Percentiles rank a stretch among this genome's conserved stretches.
phyloP scores from a whole-genome alignment of 495 filamentous ascomycete genomes.

The Aspergillus leporis region DNA sequence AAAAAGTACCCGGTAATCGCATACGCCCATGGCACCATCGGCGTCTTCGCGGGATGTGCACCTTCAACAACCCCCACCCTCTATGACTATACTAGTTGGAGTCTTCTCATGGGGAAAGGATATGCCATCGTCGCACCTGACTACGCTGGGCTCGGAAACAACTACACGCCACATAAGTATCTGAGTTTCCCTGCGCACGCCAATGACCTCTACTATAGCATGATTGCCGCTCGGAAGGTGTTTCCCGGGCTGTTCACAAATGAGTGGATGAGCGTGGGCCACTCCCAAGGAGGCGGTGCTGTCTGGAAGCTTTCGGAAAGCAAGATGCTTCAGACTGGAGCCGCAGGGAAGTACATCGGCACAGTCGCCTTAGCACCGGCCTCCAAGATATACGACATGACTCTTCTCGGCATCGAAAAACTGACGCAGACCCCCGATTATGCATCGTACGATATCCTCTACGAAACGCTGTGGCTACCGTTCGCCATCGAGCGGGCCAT shows the following conservation, averaged over 20 bases:
- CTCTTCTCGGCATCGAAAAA: not conserved
- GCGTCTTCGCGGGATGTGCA: slow-evolving; percentile 33
- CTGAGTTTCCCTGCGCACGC: slow-evolving; percentile 35
- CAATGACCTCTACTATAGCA: slow-evolving; percentile 44
- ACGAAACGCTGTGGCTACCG: not conserved
- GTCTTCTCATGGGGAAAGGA: slow-evolving; percentile 42
- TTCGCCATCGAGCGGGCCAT: not conserved
- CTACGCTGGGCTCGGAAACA: slow-evolving; percentile 52
- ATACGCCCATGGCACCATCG: slow-evolving; percentile 51
- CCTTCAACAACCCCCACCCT: slow-evolving; percentile 43
- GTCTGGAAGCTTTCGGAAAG: slow-evolving; percentile 47
- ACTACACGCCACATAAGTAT: slow-evolving; percentile 39
- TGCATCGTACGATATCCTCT: not conserved
- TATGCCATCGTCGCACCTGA: slow-evolving; percentile 53
- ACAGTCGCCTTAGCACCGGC: slow-evolving; percentile 39
- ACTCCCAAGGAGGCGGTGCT: slow-evolving; percentile 50
- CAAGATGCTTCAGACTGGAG: slow-evolving; percentile 18
- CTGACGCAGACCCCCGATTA: slow-evolving; percentile 1
- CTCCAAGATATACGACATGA: slow-evolving; percentile 18
- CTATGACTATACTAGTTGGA: slow-evolving; percentile 35
- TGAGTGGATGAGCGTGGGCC: slow-evolving; percentile 47
- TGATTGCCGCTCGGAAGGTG: slow-evolving; percentile 43
- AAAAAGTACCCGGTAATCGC: slow-evolving; percentile 34
- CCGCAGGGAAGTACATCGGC: slow-evolving; percentile 42
- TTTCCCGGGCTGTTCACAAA: slow-evolving; percentile 35